phyloP scores from a whole-genome alignment of 1,284 basidiomycete species.

The Anthracocystis panici-leucophaei region DNA sequence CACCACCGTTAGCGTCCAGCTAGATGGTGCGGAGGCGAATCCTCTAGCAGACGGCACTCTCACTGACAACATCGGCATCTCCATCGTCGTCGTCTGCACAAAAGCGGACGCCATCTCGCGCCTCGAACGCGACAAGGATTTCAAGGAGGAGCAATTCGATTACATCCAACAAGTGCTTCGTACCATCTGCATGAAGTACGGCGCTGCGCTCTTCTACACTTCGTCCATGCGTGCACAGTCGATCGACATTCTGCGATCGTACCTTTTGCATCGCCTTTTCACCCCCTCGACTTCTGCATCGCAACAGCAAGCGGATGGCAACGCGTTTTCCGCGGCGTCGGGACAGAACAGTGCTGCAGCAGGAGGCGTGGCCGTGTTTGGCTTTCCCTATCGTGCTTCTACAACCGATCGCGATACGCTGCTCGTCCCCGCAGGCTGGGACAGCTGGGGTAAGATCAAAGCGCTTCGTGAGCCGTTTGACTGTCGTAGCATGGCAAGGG shows the following conservation, averaged over 20 bases:
- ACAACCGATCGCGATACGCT: slow-evolving; percentile 91
- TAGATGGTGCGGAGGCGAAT: slow-evolving; percentile 62
- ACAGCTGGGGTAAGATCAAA: slow-evolving; percentile 94
- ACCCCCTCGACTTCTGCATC: slow-evolving; percentile 73
- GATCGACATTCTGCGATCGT: slow-evolving; percentile 83
- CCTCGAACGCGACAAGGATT: slow-evolving; percentile 69
- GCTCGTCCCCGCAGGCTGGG: slow-evolving; percentile 94
- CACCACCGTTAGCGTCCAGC: slow-evolving; percentile 71
- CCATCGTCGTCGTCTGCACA: slow-evolving; percentile 89
- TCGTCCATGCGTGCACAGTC: slow-evolving; percentile 82
- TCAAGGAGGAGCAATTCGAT: slow-evolving; percentile 90
- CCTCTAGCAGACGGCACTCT: slow-evolving; percentile 56
- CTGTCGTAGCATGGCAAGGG: slow-evolving; percentile 81
- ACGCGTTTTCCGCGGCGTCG: background rate
- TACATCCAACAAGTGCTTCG: slow-evolving; percentile 93
- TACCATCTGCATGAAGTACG: slow-evolving; percentile 91
- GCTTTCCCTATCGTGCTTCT: slow-evolving; percentile 87
- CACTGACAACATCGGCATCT: slow-evolving; percentile 77
- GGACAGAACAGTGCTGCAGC: slow-evolving; percentile 26
- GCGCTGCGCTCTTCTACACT: slow-evolving; percentile 91
- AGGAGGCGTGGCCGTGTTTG: slow-evolving; percentile 79
- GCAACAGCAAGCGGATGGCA: slow-evolving; percentile 2
- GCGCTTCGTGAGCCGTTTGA: slow-evolving; percentile 93
- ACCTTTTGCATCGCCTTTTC: slow-evolving; percentile 87
- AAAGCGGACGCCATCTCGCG: slow-evolving; percentile 72